phyloP scores from a whole-genome alignment of 1,284 basidiomycete genomes.

The Pisolithus thermaeus region DNA sequence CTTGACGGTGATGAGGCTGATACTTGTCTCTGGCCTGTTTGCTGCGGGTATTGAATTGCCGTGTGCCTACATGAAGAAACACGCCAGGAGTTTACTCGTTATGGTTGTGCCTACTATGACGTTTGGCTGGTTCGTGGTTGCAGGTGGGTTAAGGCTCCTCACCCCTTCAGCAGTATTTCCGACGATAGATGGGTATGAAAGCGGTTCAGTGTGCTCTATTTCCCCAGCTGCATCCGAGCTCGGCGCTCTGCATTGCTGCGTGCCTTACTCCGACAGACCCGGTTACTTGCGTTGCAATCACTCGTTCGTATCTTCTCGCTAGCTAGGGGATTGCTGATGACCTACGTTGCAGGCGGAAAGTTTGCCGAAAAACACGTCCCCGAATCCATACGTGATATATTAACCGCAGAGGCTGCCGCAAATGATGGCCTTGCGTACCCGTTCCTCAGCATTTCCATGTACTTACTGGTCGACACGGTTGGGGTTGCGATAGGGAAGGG shows the following conservation, averaged over 20 bases:
- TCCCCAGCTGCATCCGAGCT: slow-evolving; percentile 62
- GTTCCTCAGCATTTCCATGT: slow-evolving; percentile 84
- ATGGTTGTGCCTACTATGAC: slow-evolving; percentile 79
- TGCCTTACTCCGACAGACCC: slow-evolving; percentile 95
- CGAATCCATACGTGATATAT: slow-evolving; percentile 71
- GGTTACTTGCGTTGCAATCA: slow-evolving; percentile 51
- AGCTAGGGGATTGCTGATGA: slow-evolving; percentile 16
- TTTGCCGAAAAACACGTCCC: slow-evolving; percentile 90
- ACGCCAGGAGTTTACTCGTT: slow-evolving; percentile 51
- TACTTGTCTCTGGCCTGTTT: slow-evolving; percentile 66
- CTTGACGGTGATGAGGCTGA: slow-evolving; percentile 70
- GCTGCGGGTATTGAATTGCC: slow-evolving; percentile 73
- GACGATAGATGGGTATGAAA: slow-evolving; percentile 15
- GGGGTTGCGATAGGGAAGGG: slow-evolving; percentile 67
- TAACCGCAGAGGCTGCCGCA: slow-evolving; percentile 89
- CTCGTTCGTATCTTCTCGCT: slow-evolving; percentile 17
- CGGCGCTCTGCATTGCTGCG: slow-evolving; percentile 81
- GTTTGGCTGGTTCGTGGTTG: slow-evolving; percentile 67
- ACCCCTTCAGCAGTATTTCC: neutral
- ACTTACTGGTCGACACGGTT: slow-evolving; percentile 73
- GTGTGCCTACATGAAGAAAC: slow-evolving; percentile 56
- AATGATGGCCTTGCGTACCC: slow-evolving; percentile 90
- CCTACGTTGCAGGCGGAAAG: slow-evolving; percentile 66
- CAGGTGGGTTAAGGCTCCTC: slow-evolving; percentile 34
- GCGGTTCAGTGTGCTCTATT: slow-evolving; percentile 64